These are phyloP conservation scores for Trifolium pratense DNA, from an alignment of 306 rosid genomes.

Conservation along the genomic window DNA sequence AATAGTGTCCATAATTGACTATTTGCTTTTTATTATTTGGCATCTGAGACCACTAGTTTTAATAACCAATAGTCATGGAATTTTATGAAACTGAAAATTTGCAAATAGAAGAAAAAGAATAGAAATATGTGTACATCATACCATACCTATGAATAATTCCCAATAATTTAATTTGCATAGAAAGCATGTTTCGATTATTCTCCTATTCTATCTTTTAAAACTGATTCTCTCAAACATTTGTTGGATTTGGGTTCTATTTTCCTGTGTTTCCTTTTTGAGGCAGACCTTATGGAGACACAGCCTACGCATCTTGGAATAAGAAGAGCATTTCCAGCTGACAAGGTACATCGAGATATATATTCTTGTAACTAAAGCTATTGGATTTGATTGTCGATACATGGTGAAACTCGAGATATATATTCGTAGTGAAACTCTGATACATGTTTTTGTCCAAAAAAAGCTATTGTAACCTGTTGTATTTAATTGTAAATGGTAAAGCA, in stretches of 20 bases:
- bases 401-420: conserved; percentile 16
- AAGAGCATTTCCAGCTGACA: conserved; percentile 51
- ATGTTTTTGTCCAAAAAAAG: neutral
- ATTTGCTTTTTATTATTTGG: conserved; percentile 28
- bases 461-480: conserved; percentile 22
- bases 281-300: conserved; percentile 58
- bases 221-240: conserved; percentile 14
- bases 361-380: conserved; percentile 18
- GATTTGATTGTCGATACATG: conserved; percentile 33
- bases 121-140: neutral
- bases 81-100: conserved; percentile 14
- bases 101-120: conserved; percentile 5
- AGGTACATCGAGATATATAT: conserved; percentile 23
- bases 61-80: conserved; percentile 6
- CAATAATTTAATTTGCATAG: conserved; percentile 9
- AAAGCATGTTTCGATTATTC: conserved; percentile 9
- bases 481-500: conserved; percentile 40
- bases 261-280: conserved; percentile 37
- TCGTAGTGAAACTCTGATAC: conserved; percentile 20
- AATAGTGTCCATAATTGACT: conserved; percentile 18
- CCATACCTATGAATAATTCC: conserved; percentile 7
- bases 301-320: conserved; percentile 59
- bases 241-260: conserved; percentile 20
- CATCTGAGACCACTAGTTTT: conserved; percentile 4
- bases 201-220: conserved; percentile 23